Percentiles rank a stretch among this genome's conserved stretches.
Evolutionary conservation across 2,329 filamentous ascomycete genomes (phyloP).

Genomic region (Dothistroma septosporum): DNA sequence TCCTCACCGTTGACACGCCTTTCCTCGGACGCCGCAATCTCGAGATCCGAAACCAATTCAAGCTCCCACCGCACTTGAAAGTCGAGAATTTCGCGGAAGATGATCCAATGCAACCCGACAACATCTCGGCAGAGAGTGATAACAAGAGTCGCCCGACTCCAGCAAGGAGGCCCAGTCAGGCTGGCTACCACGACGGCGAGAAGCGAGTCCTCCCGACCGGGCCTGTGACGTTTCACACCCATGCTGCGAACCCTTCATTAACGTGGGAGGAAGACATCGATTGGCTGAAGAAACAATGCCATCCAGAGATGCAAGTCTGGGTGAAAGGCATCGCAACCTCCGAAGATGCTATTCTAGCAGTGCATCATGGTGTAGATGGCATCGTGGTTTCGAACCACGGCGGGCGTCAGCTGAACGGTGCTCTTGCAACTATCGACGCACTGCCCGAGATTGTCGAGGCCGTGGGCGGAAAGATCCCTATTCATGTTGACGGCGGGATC

Average conservation of each 20-base stretch:
- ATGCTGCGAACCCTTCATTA: constrained; percentile 39
- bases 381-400: constrained; percentile 55
- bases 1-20: constrained; percentile 55
- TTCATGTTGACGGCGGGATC: constrained; percentile 60
- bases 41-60: constrained; percentile 54
- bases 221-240: constrained; percentile 39
- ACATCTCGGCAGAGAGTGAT: constrained; percentile 10
- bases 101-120: constrained; percentile 12
- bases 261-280: constrained; percentile 49
- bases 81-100: constrained; percentile 35
- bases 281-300: constrained; percentile 44
- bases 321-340: constrained; percentile 42
- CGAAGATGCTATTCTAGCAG: constrained; percentile 44
- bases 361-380: constrained; percentile 41
- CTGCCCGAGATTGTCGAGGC: constrained; percentile 39
- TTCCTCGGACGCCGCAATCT: constrained; percentile 52
- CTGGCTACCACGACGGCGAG: constrained; percentile 30
- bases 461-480: constrained; percentile 48
- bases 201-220: constrained; percentile 33
- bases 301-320: constrained; percentile 49
- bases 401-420: constrained; percentile 55
- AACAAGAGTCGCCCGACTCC: constrained; percentile 10
- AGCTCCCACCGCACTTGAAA: constrained; percentile 34
- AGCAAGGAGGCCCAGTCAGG: constrained; percentile 12
- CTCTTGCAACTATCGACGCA: constrained; percentile 51